Base-by-base conservation (phyloP, 768 basidiomycete species). In the Peribolospora baueri region DNA sequence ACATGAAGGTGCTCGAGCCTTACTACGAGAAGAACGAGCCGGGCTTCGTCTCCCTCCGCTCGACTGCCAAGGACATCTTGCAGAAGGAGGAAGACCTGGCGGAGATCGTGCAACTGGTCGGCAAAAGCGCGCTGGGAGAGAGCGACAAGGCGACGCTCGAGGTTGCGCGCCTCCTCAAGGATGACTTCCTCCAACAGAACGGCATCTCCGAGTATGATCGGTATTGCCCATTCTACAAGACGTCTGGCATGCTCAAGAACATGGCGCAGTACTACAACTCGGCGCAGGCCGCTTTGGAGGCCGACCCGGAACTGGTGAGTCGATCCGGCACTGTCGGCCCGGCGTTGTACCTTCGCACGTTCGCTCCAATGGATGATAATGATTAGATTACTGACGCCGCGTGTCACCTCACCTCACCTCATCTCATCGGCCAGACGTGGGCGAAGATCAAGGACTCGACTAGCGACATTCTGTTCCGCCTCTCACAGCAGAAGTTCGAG, bases 221-320 rank as follows among this genome's bases (percentile, higher is more conserved):
- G 52, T 93, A 77, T 72, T 98, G 91, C 65, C 91, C 91, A 10
- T 95, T 98, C 75, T 93, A 93, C 79, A 93, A 97, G 80, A 93
- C 90, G 9, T 38, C 54, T 50, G 84, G 76, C 50, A 98, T 98
- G 93, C 69, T 97, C 66, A 78, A 76, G 65, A 91, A 91, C 70
- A 86, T 91, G 65, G 85, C 97, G 59, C 76, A 77, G 9, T 95
- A 88, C 75, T 83, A 93, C 66, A 84, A 95, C 66, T 73, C 76
- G n/a, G 86, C 91, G 6, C 73, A 82, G 65, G 81, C 76, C 64
- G 82, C 85, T 25, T 84, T 93, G 51, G 75, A 80, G 38, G 77
- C 82, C 62, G 79, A 80, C 52, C 83, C 87, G 62, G 70, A 25
- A 25, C 25, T 25, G 25, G 25, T 25, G 25, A 25, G 64, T 64